Evolutionary conservation across 1,284 basidiomycete species (phyloP), one percentile per base, ranked within the genome.

Genomic region (Malassezia psittaci): DNA sequence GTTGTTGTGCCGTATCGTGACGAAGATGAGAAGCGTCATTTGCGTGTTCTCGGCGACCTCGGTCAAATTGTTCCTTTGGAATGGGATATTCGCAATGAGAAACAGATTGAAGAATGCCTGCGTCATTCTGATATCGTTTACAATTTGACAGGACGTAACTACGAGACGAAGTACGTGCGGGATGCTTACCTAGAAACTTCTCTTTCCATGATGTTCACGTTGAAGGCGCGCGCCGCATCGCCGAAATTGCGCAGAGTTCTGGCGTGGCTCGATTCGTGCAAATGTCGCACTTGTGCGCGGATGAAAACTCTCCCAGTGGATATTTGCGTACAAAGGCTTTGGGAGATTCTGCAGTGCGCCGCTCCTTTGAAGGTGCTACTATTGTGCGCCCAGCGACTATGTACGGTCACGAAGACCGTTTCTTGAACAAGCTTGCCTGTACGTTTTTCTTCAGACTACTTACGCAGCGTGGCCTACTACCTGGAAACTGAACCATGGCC

Each of bases 51-150:
- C 82, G 94, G 94, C 49, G 94, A 99, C 79, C 81, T 98, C 54
- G 94, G 94, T 32, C 90, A 96, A 79, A 86, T 99, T 64, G 87
- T 96, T 54, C 84, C 89, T 62, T 84, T 96, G 83, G 94, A 96
- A 82, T 96, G 90, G 87, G 88, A 94, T 74, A 79, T 91, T 32
- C 81, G 87, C 54, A 84, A 86, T 69, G 85, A 88, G 61, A 80
- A 84, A 54, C 90, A 93, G 75, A 96, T 93, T 67, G 86, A 84
- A 54, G 91, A 96, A 76, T 94, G 90, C 76, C 76, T 98, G 65
- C 82, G 88, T 66, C 90, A 96, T 78, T 98, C 94, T 33, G 89
- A 99, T 76, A 87, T 87, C 5, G 94, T 96, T n/a, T 91, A 89
- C 80, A 94, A 93, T 79, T 82, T 93, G 53, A 83, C 85, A 50